A percentile compares a stretch with the other conserved stretches of the same genome.
Conservation (phyloP, 75 land plant species). For the Azolla pinnata region DNA sequence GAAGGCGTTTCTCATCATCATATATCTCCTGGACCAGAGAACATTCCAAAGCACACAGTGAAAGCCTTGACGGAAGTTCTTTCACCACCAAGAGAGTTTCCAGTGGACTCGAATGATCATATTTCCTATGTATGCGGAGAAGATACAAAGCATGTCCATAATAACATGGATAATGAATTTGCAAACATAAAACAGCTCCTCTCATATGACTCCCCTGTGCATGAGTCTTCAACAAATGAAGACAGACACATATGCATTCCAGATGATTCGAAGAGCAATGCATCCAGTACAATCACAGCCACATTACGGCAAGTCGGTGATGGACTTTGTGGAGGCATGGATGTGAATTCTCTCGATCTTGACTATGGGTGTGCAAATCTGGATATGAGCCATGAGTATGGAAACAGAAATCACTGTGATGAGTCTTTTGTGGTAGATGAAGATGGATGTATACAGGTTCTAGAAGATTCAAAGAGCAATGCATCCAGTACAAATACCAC, state of each 20-base stretch:
- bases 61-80: too few relatives aligned
- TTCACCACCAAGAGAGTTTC: background rate
- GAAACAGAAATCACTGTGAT: too few relatives aligned
- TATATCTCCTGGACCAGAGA: too few relatives aligned
- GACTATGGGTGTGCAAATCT: too few relatives aligned
- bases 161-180: background rate
- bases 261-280: conserved; percentile 4
- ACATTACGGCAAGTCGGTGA: background rate
- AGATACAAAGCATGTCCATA: background rate
- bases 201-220: too few relatives aligned
- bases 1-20: too few relatives aligned
- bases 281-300: background rate
- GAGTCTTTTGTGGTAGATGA: too few relatives aligned
- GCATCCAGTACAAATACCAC: background rate
- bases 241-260: background rate
- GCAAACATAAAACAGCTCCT: too few relatives aligned
- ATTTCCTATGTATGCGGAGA: background rate
- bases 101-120: background rate
- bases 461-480: conserved; percentile 4
- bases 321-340: too few relatives aligned
- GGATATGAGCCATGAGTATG: background rate
- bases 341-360: too few relatives aligned
- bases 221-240: too few relatives aligned
- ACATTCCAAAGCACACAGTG: too few relatives aligned
- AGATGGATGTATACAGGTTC: background rate